Evolutionary conservation across 352 stramenopile species (phyloP), one percentile per base, ranked within the genome.

Genomic region (Globisporangium uncinulatum): DNA sequence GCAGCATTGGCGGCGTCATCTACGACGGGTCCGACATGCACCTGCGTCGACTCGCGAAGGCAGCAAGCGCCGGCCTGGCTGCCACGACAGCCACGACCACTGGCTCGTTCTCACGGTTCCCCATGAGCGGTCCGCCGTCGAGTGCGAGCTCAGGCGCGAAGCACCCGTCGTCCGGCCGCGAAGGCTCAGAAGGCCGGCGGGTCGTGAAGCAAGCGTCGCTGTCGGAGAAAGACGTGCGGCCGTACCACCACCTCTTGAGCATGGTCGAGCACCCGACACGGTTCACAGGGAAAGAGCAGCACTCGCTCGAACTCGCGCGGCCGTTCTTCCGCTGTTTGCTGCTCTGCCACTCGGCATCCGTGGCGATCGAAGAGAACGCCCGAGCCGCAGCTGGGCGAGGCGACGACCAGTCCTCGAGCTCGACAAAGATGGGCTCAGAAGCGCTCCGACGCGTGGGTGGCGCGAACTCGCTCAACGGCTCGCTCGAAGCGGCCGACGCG

Each of bases 1-100:
- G 93, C 61, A 92, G 82, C 37, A 94, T 98, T 31, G 86, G 81
- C 20, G 93, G 93, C 13, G 79, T 92, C 31, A 90, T 96, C 46
- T 98, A 95, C 51, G 92, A 95, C 39, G 79, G 79, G 4, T 77
- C 66, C 0, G 76, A 62, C 20, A 92, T 92, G 82, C 73, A 71
- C 17, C 62, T 90, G 15, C 61, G 64, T 4, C 48, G 65, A 15
- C 51, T 70, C 14, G 72, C 68, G 0, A 76, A 88, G 43, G 70
- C 64, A 0, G 41, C 37, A n/a, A 43, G 29, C 24, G 50, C 71
- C 4, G 66, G 73, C 6, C 37, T 73, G 4, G 49, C 50, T 6
- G 39, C 36, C 14, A 17, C 24, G 3, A 48, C 17, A 6, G 20
- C n/a, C 44, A 29, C n/a, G 6, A 47, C 7, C 3, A 56, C 10